phyloP scores from a whole-genome alignment of 345 rosid species.

The Microthlaspi erraticum region DNA sequence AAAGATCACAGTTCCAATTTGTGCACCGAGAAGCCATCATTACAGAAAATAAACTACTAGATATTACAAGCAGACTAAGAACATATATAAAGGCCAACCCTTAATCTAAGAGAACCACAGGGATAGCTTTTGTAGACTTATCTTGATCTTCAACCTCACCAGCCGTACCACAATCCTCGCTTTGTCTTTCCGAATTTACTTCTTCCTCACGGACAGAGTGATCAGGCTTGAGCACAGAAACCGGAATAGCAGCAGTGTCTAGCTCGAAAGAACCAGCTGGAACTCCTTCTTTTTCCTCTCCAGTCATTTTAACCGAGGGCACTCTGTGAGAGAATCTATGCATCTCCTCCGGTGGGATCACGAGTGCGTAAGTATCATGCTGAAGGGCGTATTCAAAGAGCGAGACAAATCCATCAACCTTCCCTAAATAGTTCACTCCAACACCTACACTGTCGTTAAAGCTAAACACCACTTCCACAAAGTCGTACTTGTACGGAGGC shows the following conservation, averaged over 20 bases:
- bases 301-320: conserved; percentile 66
- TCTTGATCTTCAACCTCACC: neutral
- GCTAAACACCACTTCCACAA: conserved; percentile 65
- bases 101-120: no score
- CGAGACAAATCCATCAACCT: conserved; percentile 75
- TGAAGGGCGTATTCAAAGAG: conserved; percentile 49
- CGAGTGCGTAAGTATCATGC: conserved; percentile 38
- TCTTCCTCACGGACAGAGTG: neutral
- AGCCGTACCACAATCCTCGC: conserved; percentile 24
- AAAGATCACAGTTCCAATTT: conserved; percentile 4
- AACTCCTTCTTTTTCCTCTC: conserved; percentile 67
- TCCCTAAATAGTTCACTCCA: conserved; percentile 64
- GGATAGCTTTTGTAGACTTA: neutral
- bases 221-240: neutral
- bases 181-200: neutral
- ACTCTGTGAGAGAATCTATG: conserved; percentile 73
- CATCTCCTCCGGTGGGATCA: conserved; percentile 50
- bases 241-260: conserved; percentile 68
- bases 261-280: conserved; percentile 73
- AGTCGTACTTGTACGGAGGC: conserved; percentile 59
- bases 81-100: no score
- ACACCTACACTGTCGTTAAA: conserved; percentile 50
- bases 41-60: neutral
- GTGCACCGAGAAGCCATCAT: neutral
- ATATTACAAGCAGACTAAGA: conserved; percentile 3